These are phyloP conservation scores for Penicillium sp. DNA, from an alignment of 2,329 filamentous ascomycete genomes.

Conservation along the genomic window DNA sequence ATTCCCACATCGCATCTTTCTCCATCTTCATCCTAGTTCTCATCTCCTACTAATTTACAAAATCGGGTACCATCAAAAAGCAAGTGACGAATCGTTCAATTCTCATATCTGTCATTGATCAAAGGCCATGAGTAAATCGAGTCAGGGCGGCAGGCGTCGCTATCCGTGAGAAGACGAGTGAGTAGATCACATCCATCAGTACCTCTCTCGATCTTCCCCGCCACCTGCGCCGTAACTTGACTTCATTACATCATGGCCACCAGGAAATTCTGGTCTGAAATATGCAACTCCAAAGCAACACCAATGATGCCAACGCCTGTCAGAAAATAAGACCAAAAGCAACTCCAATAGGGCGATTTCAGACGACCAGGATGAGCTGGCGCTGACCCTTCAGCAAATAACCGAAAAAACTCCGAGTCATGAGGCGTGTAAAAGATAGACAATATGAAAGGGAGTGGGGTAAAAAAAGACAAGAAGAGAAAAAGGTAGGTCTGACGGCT, in stretches of 20 bases:
- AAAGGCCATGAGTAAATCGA: slow-evolving; percentile 21
- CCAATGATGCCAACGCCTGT: slow-evolving; percentile 24
- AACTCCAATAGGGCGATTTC: slow-evolving; percentile 12
- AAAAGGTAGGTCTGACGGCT: slow-evolving; percentile 7
- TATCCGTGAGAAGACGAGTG: slow-evolving; percentile 14
- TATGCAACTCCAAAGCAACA: slow-evolving; percentile 19
- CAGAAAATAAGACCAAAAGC: slow-evolving; percentile 5
- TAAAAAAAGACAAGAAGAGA: slow-evolving; percentile 15
- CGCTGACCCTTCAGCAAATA: neutral
- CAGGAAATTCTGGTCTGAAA: slow-evolving; percentile 15
- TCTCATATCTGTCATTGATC: slow-evolving; percentile 27
- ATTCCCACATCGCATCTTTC: neutral
- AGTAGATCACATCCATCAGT: neutral
- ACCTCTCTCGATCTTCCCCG: slow-evolving; percentile 5
- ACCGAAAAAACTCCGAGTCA: slow-evolving; percentile 23
- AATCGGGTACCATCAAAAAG: neutral
- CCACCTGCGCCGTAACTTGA: slow-evolving; percentile 20
- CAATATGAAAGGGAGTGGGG: slow-evolving; percentile 3
- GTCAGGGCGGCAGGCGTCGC: slow-evolving; percentile 19
- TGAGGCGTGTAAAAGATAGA: slow-evolving; percentile 18
- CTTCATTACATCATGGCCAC: slow-evolving; percentile 23
- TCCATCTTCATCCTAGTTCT: neutral
- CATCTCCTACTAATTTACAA: neutral
- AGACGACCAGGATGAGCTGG: neutral
- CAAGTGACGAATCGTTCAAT: slow-evolving; percentile 18